Percentiles rank a stretch among this genome's conserved stretches.
Evolutionary conservation across 2,329 filamentous ascomycete species (phyloP).

Genomic region (Penicillium freii): DNA sequence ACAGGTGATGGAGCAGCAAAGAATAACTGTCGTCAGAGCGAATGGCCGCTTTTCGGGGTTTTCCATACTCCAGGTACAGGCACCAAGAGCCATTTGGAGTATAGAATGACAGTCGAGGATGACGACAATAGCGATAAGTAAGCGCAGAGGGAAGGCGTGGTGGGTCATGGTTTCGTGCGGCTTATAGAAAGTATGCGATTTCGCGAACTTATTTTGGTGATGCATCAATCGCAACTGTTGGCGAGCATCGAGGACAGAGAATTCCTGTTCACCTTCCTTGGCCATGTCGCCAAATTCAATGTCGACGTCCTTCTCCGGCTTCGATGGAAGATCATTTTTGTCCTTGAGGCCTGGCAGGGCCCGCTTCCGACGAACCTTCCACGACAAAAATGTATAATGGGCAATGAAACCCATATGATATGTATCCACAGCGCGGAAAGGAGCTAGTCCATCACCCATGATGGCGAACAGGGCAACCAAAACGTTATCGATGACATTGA

Average conservation of each 20-base stretch:
- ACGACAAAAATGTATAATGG: slow-evolving; percentile 66
- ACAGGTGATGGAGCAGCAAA: slow-evolving; percentile 72
- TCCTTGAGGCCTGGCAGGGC: slow-evolving; percentile 62
- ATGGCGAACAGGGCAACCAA: slow-evolving; percentile 69
- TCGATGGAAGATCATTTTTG: slow-evolving; percentile 65
- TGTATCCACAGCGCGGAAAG: slow-evolving; percentile 76
- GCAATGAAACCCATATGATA: slow-evolving; percentile 85
- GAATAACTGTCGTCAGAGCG: slow-evolving; percentile 76
- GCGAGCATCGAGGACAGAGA: slow-evolving; percentile 60
- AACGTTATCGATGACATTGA: slow-evolving; percentile 69
- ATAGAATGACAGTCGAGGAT: slow-evolving; percentile 76
- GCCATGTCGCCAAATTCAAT: slow-evolving; percentile 44
- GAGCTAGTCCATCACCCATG: slow-evolving; percentile 68
- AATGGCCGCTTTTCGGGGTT: slow-evolving; percentile 63
- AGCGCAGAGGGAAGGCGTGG: slow-evolving; percentile 70
- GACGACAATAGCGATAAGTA: slow-evolving; percentile 74
- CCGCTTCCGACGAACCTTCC: slow-evolving; percentile 63
- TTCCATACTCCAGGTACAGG: slow-evolving; percentile 74
- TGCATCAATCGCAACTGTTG: slow-evolving; percentile 71
- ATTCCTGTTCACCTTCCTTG: slow-evolving; percentile 53
- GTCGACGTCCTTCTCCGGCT: slow-evolving; percentile 44
- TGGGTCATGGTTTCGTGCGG: slow-evolving; percentile 83
- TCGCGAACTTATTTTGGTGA: slow-evolving; percentile 76
- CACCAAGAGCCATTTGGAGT: slow-evolving; percentile 75
- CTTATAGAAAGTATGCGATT: slow-evolving; percentile 85